Evolutionary conservation across 257 asterid species (phyloP).

Genomic region (Solanum ossicruentum): DNA sequence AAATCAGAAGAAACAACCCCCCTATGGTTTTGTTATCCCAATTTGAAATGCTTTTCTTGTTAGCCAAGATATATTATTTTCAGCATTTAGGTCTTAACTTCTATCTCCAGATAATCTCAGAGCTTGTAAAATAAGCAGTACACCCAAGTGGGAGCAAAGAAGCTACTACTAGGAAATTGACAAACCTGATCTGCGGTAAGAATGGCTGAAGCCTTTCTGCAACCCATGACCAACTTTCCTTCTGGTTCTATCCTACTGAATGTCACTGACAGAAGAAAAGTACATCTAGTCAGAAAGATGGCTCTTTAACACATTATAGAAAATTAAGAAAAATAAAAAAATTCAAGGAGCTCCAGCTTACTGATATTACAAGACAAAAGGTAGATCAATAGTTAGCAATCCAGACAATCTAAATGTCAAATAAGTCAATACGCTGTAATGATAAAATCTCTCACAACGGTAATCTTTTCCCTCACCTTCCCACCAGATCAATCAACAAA

Average conservation of each 20-base stretch:
- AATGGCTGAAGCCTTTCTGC: constrained; percentile 56
- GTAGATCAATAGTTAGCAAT: background rate
- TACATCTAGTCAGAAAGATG: background rate
- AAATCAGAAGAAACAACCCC: background rate
- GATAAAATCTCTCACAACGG: background rate
- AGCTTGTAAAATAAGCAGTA: background rate
- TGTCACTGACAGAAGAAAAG: constrained; percentile 47
- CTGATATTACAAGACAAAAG: constrained; percentile 14
- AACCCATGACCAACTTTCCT: constrained; percentile 92
- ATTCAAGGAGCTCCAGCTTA: background rate
- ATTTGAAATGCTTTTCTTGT: background rate
- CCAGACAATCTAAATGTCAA: background rate
- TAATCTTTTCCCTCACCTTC: background rate
- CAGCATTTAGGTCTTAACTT: background rate
- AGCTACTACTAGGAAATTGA: background rate
- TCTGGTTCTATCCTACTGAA: constrained; percentile 92
- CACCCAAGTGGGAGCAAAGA: background rate
- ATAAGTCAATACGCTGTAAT: background rate
- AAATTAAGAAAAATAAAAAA: background rate
- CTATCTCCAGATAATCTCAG: background rate
- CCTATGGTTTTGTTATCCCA: background rate
- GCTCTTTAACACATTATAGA: background rate
- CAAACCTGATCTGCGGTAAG: constrained; percentile 60
- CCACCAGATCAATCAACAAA: constrained; percentile 1
- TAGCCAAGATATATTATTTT: background rate